Evolutionary conservation across 306 rosid species (phyloP).

Genomic region (Spatholobus suberectus): DNA sequence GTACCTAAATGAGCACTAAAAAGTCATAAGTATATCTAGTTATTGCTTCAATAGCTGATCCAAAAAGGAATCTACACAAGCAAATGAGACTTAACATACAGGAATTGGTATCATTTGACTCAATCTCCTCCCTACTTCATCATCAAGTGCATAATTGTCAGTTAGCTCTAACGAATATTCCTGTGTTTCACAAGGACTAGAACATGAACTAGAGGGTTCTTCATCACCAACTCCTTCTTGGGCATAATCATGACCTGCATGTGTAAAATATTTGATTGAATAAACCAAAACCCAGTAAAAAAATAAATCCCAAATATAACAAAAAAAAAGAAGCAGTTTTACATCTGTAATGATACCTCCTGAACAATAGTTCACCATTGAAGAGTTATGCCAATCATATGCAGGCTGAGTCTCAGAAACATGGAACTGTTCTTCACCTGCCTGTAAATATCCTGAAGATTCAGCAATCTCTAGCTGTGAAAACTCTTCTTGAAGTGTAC

Average conservation of each 20-base stretch:
- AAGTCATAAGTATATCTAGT: constrained; percentile 21
- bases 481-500: constrained; percentile 77
- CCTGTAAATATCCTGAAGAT: constrained; percentile 47
- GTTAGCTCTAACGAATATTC: constrained; percentile 49
- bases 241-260: constrained; percentile 49
- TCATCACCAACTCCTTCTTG: constrained; percentile 51
- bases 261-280: constrained; percentile 22
- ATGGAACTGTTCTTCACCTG: constrained; percentile 56
- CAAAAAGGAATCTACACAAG: constrained; percentile 40
- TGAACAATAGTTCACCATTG: constrained; percentile 50
- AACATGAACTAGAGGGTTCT: constrained; percentile 63
- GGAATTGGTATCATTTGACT: constrained; percentile 68
- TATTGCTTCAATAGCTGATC: constrained; percentile 37
- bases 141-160: constrained; percentile 54
- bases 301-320: not conserved
- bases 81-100: constrained; percentile 56
- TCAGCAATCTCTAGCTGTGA: constrained; percentile 63
- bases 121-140: constrained; percentile 61
- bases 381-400: constrained; percentile 59
- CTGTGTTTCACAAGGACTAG: constrained; percentile 64
- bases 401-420: constrained; percentile 42
- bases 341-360: constrained; percentile 49
- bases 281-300: constrained; percentile 23
- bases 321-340: constrained; percentile 6
- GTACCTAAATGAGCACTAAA: constrained; percentile 37